Base-by-base conservation (phyloP, 352 stramenopile genomes). In the Globisporangium cystogenes region DNA sequence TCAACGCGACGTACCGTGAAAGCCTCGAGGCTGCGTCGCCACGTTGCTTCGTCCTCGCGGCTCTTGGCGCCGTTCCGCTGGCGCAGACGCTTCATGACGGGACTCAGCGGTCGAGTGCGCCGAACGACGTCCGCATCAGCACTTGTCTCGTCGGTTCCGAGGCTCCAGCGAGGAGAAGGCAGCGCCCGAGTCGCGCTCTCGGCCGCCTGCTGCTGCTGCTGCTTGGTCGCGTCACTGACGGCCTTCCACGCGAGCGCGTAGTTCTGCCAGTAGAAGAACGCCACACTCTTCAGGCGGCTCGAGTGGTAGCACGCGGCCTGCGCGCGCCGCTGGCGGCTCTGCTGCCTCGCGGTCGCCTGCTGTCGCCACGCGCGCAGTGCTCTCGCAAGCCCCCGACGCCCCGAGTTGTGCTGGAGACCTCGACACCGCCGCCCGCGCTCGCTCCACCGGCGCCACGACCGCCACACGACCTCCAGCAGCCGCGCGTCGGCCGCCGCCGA, bases 261-360 rank as follows among this genome's bases (percentile, higher is more conserved):
- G 50, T 81, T 84, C 51, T 87, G 78, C 78, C 78, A 89, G 55
- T 82, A 81, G 64, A 87, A 86, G 62, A 86, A 87, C 12, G 70
- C 45, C 2, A 57, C 37, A 21, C 66, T 73, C 12, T 71, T 44
- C 18, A 87, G 55, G 0, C 72, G 62, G 20, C 60, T 53, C 3
- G 50, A 31, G 23, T 65, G 61, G 33, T 86, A 82, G 5, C 20
- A 23, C 1, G 49, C 39, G 2, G 60, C 65, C 15, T 68, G 64
- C 1, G 14, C 49, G 20, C 45, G 35, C 10, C 66, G 45, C 20
- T 69, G 36, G 18, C 59, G 39, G 2, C 48, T 37, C 6, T 41
- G 27, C 20, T 52, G 65, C n/a, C 66, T 59, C 0, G 37, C 33
- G 0, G 35, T 31, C 18, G 48, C 48, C 56, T 43, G 60, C 4